These are phyloP conservation scores for Orbilia oligospora DNA, from an alignment of 2,329 filamentous ascomycete species.

Conservation along the genomic window DNA sequence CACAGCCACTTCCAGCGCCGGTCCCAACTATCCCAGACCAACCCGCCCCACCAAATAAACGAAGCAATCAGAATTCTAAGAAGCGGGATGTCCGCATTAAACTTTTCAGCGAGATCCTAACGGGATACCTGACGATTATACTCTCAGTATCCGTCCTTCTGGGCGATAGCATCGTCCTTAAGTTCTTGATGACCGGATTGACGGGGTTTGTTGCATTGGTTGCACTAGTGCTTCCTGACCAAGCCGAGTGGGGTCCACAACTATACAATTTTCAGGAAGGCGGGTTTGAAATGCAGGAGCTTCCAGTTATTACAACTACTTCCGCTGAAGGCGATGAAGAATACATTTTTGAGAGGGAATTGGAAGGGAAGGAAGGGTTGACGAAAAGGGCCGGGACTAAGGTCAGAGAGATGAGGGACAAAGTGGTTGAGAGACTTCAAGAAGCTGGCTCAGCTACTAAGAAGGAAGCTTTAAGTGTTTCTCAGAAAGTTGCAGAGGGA, in stretches of 20 bases:
- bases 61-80: background rate
- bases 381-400: slow-evolving; percentile 36
- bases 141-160: slow-evolving; percentile 37
- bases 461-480: slow-evolving; percentile 25
- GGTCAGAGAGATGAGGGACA: slow-evolving; percentile 43
- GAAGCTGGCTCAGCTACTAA: slow-evolving; percentile 39
- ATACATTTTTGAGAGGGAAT: slow-evolving; percentile 6
- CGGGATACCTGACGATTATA: slow-evolving; percentile 40
- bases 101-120: slow-evolving; percentile 48
- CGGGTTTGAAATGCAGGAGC: slow-evolving; percentile 48
- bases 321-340: slow-evolving; percentile 18
- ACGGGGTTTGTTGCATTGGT: slow-evolving; percentile 55
- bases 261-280: slow-evolving; percentile 53
- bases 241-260: slow-evolving; percentile 45
- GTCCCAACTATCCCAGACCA: slow-evolving; percentile 9
- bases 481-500: slow-evolving; percentile 29
- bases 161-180: slow-evolving; percentile 49
- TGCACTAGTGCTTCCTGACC: slow-evolving; percentile 38
- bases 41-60: slow-evolving; percentile 3
- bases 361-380: slow-evolving; percentile 29
- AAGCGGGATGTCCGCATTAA: slow-evolving; percentile 45
- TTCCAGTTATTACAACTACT: slow-evolving; percentile 12
- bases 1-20: slow-evolving; percentile 31
- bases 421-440: slow-evolving; percentile 46
- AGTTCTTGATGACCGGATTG: slow-evolving; percentile 50